Evolutionary conservation across 1,139 yeast genomes (phyloP), one percentile per base, ranked within the genome.

Genomic region (Blastobotrys elegans): DNA sequence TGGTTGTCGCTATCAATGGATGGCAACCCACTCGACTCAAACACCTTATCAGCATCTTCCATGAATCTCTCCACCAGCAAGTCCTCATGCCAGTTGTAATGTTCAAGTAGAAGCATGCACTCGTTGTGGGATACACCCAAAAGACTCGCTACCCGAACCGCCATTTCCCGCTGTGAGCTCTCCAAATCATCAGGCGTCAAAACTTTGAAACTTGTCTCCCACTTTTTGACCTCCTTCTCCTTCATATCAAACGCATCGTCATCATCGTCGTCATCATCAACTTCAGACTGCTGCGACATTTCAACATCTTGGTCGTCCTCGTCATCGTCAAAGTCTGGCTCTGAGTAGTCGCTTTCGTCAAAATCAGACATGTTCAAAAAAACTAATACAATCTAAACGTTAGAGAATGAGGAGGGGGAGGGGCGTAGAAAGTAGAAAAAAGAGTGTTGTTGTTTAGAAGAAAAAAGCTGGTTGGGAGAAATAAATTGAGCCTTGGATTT

Each of bases 71-170:
- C 90, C 46, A 86, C 70, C 36, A 87, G 73, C 45, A 76, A 76
- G 50, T 86, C 94, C 40, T 77, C 76, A 61, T 83, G 87, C 96
- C 96, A 88, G 43, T 76, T 74, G 62, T 72, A 82, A 48, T 70
- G 64, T 45, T 83, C 80, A 37, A 87, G 69, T 61, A 89, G 66
- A 2, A 80, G 65, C 21, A 79, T 62, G 11, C 78, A 76, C 46
- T 72, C 74, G 7, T 67, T 65, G 7, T 64, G 54, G 40, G 75
- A 65, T 8, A 69, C 49, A 4, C 65, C 65, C 48, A 71, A 46
- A 60, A 76, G 52, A 59, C 56, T 56, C 3, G 65, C 54, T 4
- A 70, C 62, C 16, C 60, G 58, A n/a, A 56, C 60, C 24, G 60
- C 52, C 47, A 61, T 60, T 32, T 56, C 55, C 32, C 49, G 51